Percentiles rank a stretch among this genome's conserved stretches.
Evolutionary conservation across 2,329 filamentous ascomycete genomes (phyloP).

Genomic region (Botrytis medusae): DNA sequence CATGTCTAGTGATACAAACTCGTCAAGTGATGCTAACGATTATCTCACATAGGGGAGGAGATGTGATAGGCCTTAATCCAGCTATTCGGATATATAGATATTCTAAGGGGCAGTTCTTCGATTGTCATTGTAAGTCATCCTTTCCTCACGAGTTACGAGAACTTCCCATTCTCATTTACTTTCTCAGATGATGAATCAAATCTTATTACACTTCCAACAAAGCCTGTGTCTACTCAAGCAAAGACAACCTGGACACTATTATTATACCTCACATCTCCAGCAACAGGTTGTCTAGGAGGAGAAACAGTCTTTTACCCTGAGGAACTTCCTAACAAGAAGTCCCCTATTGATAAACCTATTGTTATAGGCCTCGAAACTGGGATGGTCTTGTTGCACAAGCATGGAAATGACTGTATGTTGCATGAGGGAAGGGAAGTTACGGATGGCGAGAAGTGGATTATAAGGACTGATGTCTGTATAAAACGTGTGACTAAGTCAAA

Average conservation of each 20-base stretch:
- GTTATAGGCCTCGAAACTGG: conserved; percentile 77
- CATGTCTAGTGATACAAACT: not conserved
- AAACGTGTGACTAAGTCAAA: conserved; percentile 40
- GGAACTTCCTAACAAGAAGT: conserved; percentile 49
- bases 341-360: conserved; percentile 58
- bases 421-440: conserved; percentile 82
- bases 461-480: conserved; percentile 79
- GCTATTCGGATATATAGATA: conserved; percentile 92
- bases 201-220: conserved; percentile 58
- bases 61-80: conserved; percentile 79
- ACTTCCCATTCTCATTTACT: not conserved
- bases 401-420: conserved; percentile 86
- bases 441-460: conserved; percentile 85
- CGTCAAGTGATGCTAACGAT: not conserved
- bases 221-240: conserved; percentile 47
- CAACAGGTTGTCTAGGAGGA: conserved; percentile 76
- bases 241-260: conserved; percentile 90
- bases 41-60: conserved; percentile 66
- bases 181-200: conserved; percentile 84
- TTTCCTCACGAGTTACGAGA: conserved; percentile 9
- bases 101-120: conserved; percentile 83
- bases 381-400: conserved; percentile 81
- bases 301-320: conserved; percentile 91
- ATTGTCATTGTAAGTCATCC: conserved; percentile 78
- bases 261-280: conserved; percentile 76